Percentiles rank a stretch among this genome's conserved stretches.
phyloP scores from a whole-genome alignment of 2,329 filamentous ascomycete species.

The Colletotrichum sp. region DNA sequence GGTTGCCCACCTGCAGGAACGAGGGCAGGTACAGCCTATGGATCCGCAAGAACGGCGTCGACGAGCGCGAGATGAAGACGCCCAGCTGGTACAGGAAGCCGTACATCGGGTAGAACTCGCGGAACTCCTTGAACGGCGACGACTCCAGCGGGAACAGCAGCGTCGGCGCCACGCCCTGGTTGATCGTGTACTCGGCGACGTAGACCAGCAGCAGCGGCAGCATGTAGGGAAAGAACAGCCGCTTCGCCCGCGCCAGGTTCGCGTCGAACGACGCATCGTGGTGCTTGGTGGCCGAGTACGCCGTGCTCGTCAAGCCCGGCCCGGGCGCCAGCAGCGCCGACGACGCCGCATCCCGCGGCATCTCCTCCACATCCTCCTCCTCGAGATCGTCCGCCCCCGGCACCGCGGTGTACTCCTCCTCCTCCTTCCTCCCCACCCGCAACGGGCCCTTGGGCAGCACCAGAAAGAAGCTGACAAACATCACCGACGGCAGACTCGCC shows the following conservation, averaged over 20 bases:
- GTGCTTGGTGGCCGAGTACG: conserved; percentile 35
- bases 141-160: conserved; percentile 80
- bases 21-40: conserved; percentile 83
- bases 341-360: conserved; percentile 45
- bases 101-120: conserved; percentile 94
- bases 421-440: conserved; percentile 47
- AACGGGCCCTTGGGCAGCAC: conserved; percentile 76
- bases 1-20: conserved; percentile 80
- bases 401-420: conserved; percentile 61
- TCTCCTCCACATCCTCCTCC: conserved; percentile 37
- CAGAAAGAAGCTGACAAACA: conserved; percentile 86
- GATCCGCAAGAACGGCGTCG: conserved; percentile 84
- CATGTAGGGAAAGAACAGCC: conserved; percentile 83
- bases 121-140: conserved; percentile 81
- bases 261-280: conserved; percentile 38
- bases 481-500: conserved; percentile 79
- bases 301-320: conserved; percentile 42
- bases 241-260: conserved; percentile 70
- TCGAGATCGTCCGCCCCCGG: conserved; percentile 44
- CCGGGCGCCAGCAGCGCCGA: conserved; percentile 54
- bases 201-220: conserved; percentile 91
- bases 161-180: conserved; percentile 91
- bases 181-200: conserved; percentile 96
- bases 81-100: conserved; percentile 93
- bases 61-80: conserved; percentile 93